These are phyloP conservation scores for Serendipita sp. DNA, from an alignment of 768 basidiomycete genomes.

Conservation along the genomic window DNA sequence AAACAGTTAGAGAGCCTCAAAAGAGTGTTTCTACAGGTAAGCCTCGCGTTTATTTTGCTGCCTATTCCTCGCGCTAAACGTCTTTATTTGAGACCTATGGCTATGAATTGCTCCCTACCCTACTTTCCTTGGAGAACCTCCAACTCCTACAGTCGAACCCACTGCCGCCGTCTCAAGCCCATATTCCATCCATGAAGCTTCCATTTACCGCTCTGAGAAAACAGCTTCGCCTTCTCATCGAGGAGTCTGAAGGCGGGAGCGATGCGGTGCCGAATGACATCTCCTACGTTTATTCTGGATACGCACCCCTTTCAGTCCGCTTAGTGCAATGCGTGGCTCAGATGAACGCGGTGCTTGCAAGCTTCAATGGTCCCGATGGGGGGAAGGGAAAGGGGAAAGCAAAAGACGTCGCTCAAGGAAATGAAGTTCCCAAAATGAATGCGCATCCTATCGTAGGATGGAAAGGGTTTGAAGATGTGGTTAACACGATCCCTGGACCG, in stretches of 20 bases:
- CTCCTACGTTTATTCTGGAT: conserved; percentile 91
- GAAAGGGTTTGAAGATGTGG: conserved; percentile 92
- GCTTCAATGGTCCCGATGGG: conserved; percentile 12
- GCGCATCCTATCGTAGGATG: conserved; percentile 91
- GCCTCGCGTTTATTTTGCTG: conserved; percentile 21
- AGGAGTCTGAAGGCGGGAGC: conserved; percentile 36
- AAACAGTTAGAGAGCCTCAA: conserved; percentile 80
- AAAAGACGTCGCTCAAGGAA: conserved; percentile 8
- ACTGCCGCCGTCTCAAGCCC: conserved; percentile 34
- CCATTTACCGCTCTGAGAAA: conserved; percentile 65
- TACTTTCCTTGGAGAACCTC: conserved; percentile 24
- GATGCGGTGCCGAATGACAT: conserved; percentile 62
- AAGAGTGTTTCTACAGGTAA: conserved; percentile 74
- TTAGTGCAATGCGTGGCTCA: conserved; percentile 88
- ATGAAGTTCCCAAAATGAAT: conserved; percentile 37
- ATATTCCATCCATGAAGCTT: conserved; percentile 35
- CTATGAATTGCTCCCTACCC: conserved; percentile 34
- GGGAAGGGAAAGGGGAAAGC: conserved; percentile 26
- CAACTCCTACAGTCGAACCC: conserved; percentile 45
- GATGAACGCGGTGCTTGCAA: conserved; percentile 62
- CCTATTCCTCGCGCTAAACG: conserved; percentile 22
- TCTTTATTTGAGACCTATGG: conserved; percentile 40
- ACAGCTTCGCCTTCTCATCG: conserved; percentile 79
- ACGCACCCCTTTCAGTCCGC: conserved; percentile 83
- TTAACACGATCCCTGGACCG: conserved; percentile 68